phyloP scores from a whole-genome alignment of 2,329 filamentous ascomycete genomes.

The Neodidymelliopsis sp. region DNA sequence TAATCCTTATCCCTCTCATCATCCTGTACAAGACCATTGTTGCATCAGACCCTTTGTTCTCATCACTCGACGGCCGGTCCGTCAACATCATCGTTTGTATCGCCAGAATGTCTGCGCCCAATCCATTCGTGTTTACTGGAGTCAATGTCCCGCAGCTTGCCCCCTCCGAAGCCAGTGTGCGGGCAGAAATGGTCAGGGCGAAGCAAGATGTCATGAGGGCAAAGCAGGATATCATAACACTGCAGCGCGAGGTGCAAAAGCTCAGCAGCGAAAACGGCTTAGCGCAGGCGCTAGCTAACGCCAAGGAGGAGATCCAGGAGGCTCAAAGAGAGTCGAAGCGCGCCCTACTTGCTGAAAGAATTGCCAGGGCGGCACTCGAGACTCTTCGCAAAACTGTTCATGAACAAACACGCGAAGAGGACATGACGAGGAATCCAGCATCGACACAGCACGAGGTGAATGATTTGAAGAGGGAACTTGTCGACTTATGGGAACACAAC shows the following conservation, averaged over 20 bases:
- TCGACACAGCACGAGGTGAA: neutral
- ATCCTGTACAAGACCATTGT: neutral
- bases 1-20: neutral
- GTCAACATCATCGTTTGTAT: neutral
- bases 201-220: neutral
- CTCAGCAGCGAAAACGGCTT: neutral
- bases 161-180: neutral
- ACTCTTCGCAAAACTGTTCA: neutral
- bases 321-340: slow-evolving; percentile 8
- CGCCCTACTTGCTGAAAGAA: slow-evolving; percentile 9
- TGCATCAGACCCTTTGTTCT: slow-evolving; percentile 5
- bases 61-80: neutral
- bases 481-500: neutral
- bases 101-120: neutral
- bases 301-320: slow-evolving; percentile 1
- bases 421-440: neutral
- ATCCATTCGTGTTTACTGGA: slow-evolving; percentile 1
- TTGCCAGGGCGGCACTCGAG: neutral
- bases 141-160: neutral
- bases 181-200: neutral
- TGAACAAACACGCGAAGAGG: neutral
- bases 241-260: neutral
- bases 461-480: neutral
- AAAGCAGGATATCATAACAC: neutral
- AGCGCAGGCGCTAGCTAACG: neutral